Evolutionary conservation across 2,329 filamentous ascomycete genomes (phyloP), one percentile per base, ranked within the genome.

Genomic region (Blastomyces percursus): DNA sequence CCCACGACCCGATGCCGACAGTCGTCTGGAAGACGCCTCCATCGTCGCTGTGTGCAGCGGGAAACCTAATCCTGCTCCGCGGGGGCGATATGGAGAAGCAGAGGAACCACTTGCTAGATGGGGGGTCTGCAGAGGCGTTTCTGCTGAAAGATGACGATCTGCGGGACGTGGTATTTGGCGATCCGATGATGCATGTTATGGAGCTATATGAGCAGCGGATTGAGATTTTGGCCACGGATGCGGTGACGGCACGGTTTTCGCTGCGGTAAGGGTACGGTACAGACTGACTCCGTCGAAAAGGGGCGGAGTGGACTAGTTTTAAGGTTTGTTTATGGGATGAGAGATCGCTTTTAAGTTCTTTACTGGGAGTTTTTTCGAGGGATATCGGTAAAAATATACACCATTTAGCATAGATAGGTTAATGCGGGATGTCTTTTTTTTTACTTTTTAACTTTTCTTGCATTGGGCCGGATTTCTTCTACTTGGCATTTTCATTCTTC

Each of bases 111-210:
- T 56, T 79, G 82, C 64, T 73, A 79, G 51, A 75, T 24, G 74
- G 76, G 63, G 82, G 87, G 58, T 83, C 85, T 4, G 82, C 91
- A 0, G 82, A 89, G 56, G 89, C 89, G 1, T 86, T 86, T 65
- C 81, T 86, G 11, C 82, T 87, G 9, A 82, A 78, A 0, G 88
- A 94, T 66, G 83, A 86, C 52, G 79, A 89, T 70, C 74, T 96
- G 59, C 78, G 87, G 30, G 81, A 79, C 1, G 82, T 91, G 0
- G 79, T 96, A 3, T 96, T 91, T 82, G 91, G 91, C 0, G 90
- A 96, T 71, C 88, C 89, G 0, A 78, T 90, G 52, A 88, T 86
- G 71, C 91, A 95, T 76, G 80, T 86, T 67, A 95, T 96, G 91
- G 84, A 79, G 64, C 71, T 94, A 24, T 96, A 96, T 74, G 84